Base-by-base conservation (phyloP, 352 stramenopile genomes). In the Blastocystis sp. region DNA sequence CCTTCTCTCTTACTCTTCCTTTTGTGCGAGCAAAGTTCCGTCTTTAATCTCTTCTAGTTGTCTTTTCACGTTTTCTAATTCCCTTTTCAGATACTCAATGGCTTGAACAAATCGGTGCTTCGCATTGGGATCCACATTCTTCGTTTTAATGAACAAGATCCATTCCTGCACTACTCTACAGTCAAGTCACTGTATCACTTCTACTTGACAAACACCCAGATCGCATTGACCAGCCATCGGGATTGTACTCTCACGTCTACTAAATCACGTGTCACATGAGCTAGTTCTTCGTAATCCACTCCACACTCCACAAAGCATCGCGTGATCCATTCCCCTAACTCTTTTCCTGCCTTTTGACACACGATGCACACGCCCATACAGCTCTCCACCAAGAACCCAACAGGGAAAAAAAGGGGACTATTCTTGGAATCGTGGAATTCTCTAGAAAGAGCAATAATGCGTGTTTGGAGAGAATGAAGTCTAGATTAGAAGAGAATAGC, bases 41-140 rank as follows among this genome's bases (percentile, higher is more conserved):
- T 59, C 73, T 55, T 84, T 18, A 8, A 66, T 55, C 18, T 66
- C 73, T 11, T 45, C 73, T 55, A 43, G 34, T 37, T 64, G 26
- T 18, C 47, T 37, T 39, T 84, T 23, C 26, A 84, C 23, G 23
- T 73, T 39, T 11, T 4, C 11, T 26, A 68, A 29, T 26, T 77
- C 66, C 66, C 29, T n/a, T 23, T n/a, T 59, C 18, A 66, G 73
- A 18, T 43, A n/a, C 34, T 47, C 43, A 23, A 39, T 68, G 20
- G 73, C 50, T 26, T 45, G 62, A 29, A 84, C n/a, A 43, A 84
- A 84, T 6, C 50, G 47, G 0, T 26, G 15, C 50, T 84, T 84
- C 13, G 43, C 73, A 6, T 18, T 29, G 1, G 73, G 73, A 29
- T 84, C 73, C 29, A 84, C 68, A 55, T 84, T 84, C 53, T 84